Percentiles rank a stretch among this genome's conserved stretches.
Conservation (phyloP, 495 filamentous ascomycete genomes). For the Daldinia decipiens region DNA sequence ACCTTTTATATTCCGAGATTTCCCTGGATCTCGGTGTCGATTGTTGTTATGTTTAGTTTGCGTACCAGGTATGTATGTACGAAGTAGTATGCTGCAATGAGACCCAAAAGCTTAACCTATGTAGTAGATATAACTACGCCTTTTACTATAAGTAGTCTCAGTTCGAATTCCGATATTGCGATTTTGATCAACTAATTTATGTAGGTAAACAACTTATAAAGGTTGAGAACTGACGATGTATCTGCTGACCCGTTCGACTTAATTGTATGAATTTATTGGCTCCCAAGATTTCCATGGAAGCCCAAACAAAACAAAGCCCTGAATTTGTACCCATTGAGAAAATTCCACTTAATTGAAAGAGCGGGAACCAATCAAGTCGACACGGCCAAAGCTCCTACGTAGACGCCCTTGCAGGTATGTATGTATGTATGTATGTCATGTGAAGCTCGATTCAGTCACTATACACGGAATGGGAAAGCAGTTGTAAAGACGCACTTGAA, state of each 20-base stretch:
- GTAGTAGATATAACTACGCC: not conserved
- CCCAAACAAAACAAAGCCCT: not conserved
- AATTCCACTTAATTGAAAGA: conserved; percentile 26
- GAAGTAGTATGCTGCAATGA: too few species aligned
- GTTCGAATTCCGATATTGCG: not conserved
- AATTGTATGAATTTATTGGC: conserved; percentile 1
- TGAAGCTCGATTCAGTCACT: not conserved
- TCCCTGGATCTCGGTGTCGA: not conserved
- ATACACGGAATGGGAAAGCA: not conserved
- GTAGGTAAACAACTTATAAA: not conserved
- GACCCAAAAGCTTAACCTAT: too few species aligned
- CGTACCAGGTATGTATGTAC: too few species aligned
- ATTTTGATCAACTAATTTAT: not conserved
- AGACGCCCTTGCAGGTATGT: conserved; percentile 19
- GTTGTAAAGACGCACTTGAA: not conserved
- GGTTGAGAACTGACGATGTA: not conserved
- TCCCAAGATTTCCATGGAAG: not conserved
- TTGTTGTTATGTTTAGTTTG: too few species aligned
- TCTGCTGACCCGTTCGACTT: not conserved
- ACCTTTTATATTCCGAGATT: conserved; percentile 1
- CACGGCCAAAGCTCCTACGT: conserved; percentile 3
- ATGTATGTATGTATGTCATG: conserved; percentile 7
- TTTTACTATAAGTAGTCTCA: not conserved
- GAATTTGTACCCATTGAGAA: conserved; percentile 20
- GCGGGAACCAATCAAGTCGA: conserved; percentile 36